Conservation (phyloP, 2,329 filamentous ascomycete species). For the Chrysoporthe austroafricana region DNA sequence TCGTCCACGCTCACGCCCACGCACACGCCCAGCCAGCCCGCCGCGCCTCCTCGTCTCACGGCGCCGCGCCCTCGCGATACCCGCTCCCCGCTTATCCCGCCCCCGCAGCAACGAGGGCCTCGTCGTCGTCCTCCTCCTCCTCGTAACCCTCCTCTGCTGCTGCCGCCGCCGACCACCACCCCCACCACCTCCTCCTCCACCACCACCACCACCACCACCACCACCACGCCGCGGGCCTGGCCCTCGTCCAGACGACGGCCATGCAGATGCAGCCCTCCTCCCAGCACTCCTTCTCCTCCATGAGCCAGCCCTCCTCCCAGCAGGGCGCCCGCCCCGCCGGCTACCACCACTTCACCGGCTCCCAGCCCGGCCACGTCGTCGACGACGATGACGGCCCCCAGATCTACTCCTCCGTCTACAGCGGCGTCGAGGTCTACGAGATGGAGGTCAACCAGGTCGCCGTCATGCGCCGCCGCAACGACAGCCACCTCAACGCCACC, state of each 20-base stretch:
- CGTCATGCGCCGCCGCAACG: constrained; percentile 92
- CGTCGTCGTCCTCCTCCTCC: constrained; percentile 17
- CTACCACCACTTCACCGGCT: constrained; percentile 47
- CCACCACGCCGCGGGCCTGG: constrained; percentile 30
- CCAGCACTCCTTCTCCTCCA: constrained; percentile 57
- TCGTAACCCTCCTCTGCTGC: too few relatives aligned
- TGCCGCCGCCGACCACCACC: too few relatives aligned
- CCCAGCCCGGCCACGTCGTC: constrained; percentile 37
- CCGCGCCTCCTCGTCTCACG: background rate
- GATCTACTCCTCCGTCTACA: constrained; percentile 84
- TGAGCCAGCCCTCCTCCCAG: constrained; percentile 57
- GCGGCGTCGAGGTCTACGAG: constrained; percentile 94
- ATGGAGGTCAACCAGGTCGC: constrained; percentile 95
- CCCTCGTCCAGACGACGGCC: constrained; percentile 27
- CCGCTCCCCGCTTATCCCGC: constrained; percentile 19
- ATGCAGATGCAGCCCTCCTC: constrained; percentile 46
- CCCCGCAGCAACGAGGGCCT: constrained; percentile 10
- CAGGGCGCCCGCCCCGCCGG: constrained; percentile 44
- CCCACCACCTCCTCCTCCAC: too few relatives aligned
- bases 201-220: too few relatives aligned
- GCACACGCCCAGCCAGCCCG: too few relatives aligned
- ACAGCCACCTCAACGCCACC: constrained; percentile 98
- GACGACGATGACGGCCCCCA: constrained; percentile 51
- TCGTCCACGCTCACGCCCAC: too few relatives aligned
- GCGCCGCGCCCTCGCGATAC: background rate